These are phyloP conservation scores for Vigna nakashimae DNA, from an alignment of 306 rosid species.

Conservation along the genomic window DNA sequence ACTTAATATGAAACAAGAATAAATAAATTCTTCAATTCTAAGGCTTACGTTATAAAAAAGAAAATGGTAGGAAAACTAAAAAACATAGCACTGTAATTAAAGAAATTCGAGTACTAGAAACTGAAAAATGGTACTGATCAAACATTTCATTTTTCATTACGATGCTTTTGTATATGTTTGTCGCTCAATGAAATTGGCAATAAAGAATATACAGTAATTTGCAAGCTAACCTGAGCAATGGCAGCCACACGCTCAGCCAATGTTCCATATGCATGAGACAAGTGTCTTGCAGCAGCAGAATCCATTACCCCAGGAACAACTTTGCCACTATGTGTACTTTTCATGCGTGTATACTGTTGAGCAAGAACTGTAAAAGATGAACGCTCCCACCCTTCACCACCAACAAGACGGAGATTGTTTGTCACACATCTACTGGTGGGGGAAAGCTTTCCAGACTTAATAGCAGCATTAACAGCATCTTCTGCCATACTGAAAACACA, in stretches of 20 bases:
- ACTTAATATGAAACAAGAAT: too few species aligned
- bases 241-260: constrained; percentile 87
- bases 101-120: too few species aligned
- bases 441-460: constrained; percentile 88
- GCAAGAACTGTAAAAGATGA: constrained; percentile 91
- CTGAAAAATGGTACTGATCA: background rate
- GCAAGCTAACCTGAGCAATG: constrained; percentile 89
- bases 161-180: constrained; percentile 22
- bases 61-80: too few species aligned
- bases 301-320: constrained; percentile 96
- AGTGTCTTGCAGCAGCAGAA: constrained; percentile 84
- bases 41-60: too few species aligned
- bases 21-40: too few species aligned
- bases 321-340: constrained; percentile 73
- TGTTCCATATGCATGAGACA: constrained; percentile 89
- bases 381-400: constrained; percentile 96
- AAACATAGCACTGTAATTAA: too few species aligned
- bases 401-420: constrained; percentile 64
- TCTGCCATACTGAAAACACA: constrained; percentile 93
- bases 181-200: constrained; percentile 26
- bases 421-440: constrained; percentile 75
- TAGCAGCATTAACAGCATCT: constrained; percentile 95
- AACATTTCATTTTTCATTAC: constrained; percentile 7
- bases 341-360: constrained; percentile 91
- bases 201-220: constrained; percentile 34